Conservation (phyloP, 805 yeast species). For the Ogataea kodamae region DNA sequence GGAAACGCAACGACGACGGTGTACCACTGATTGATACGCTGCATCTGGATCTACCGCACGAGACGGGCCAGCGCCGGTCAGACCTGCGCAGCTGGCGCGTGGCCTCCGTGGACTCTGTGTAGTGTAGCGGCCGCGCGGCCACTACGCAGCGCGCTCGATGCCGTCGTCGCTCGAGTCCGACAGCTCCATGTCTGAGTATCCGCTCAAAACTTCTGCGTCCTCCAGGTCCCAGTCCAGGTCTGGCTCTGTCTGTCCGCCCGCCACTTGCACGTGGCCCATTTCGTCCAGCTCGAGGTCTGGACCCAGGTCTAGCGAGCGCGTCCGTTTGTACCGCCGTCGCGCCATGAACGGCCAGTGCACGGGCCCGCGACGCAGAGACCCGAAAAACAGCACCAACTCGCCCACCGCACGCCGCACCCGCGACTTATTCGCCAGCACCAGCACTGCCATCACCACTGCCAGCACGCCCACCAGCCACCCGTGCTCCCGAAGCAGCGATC, state of each 20-base stretch:
- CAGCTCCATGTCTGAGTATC: constrained; percentile 25
- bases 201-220: constrained; percentile 21
- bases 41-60: constrained; percentile 16
- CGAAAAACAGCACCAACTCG: constrained; percentile 18
- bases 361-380: constrained; percentile 10
- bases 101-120: no score
- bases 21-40: constrained; percentile 37
- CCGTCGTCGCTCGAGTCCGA: constrained; percentile 32
- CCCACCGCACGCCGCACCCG: constrained; percentile 17
- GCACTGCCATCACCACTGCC: constrained; percentile 4
- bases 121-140: no score
- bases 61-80: constrained; percentile 31
- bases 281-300: constrained; percentile 16
- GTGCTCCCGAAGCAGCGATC: constrained; percentile 24
- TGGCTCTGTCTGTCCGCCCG: constrained; percentile 3
- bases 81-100: constrained; percentile 43
- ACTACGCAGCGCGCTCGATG: constrained; percentile 26
- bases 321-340: constrained; percentile 23
- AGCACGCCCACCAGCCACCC: constrained; percentile 9
- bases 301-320: constrained; percentile 24
- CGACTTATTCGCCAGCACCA: constrained; percentile 20
- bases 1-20: constrained; percentile 51
- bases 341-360: constrained; percentile 26
- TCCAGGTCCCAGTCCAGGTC: constrained; percentile 15
- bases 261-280: constrained; percentile 7